Evolutionary conservation across 148 eudicot species (phyloP).

Genomic region (Simmondsia chinensis): DNA sequence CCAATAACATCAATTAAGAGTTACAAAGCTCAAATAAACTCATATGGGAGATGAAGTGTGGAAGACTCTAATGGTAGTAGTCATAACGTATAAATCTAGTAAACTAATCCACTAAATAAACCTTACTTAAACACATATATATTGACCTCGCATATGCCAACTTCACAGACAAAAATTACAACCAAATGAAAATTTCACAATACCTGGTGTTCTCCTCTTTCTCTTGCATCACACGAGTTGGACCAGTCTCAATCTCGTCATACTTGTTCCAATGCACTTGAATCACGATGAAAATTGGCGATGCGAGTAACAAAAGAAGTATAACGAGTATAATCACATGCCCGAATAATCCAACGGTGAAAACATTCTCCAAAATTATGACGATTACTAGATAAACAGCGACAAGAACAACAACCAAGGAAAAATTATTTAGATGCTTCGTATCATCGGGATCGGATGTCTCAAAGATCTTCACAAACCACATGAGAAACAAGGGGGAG

Average conservation of each 20-base stretch:
- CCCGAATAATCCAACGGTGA: slow-evolving; percentile 26
- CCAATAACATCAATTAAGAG: too few species aligned
- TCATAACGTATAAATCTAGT: too few species aligned
- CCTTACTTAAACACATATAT: too few species aligned
- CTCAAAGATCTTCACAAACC: slow-evolving; percentile 36
- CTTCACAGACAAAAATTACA: too few species aligned
- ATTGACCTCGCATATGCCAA: too few species aligned
- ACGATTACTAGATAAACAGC: slow-evolving; percentile 53
- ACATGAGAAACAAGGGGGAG: slow-evolving; percentile 50
- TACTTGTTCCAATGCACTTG: slow-evolving; percentile 26
- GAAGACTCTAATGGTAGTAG: too few species aligned
- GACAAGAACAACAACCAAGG: slow-evolving; percentile 30
- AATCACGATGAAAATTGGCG: slow-evolving; percentile 39
- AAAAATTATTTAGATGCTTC: slow-evolving; percentile 40
- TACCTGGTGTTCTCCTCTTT: too few species aligned
- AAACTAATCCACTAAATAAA: too few species aligned
- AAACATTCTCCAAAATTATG: slow-evolving; percentile 32
- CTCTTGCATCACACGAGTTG: too few species aligned
- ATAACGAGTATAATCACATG: slow-evolving; percentile 21
- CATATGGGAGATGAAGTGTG: too few species aligned
- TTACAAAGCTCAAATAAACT: too few species aligned
- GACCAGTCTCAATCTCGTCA: slow-evolving; percentile 8
- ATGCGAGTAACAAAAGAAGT: slow-evolving; percentile 35
- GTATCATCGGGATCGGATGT: slow-evolving; percentile 35
- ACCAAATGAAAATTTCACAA: too few species aligned